These are phyloP conservation scores for Nowakowskiella sp. DNA, from an alignment of 192 early-diverging fungal species.

Conservation along the genomic window DNA sequence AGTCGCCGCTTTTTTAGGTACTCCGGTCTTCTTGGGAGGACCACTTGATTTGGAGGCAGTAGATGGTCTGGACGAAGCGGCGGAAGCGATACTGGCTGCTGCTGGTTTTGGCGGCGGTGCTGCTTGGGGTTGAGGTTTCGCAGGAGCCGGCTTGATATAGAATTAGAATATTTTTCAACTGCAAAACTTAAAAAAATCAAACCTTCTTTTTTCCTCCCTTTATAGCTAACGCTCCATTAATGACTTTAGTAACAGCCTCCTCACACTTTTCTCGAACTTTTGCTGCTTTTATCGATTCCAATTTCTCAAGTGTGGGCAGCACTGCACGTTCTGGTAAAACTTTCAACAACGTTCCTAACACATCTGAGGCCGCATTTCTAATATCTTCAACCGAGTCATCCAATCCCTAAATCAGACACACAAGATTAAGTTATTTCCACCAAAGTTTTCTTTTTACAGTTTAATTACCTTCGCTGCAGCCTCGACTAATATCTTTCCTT, in stretches of 20 bases:
- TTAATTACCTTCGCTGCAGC: constrained; percentile 53
- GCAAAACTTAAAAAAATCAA: not conserved
- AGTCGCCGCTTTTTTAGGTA: constrained; percentile 6
- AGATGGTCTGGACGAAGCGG: not conserved
- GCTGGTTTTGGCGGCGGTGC: not conserved
- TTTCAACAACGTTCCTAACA: constrained; percentile 84
- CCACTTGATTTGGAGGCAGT: constrained; percentile 26
- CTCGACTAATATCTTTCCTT: constrained; percentile 72
- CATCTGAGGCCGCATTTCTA: constrained; percentile 76
- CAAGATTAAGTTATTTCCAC: not conserved
- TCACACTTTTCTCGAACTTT: constrained; percentile 85
- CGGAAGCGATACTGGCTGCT: not conserved
- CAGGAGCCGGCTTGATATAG: not conserved
- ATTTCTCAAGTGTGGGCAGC: constrained; percentile 57
- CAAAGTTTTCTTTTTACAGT: not conserved
- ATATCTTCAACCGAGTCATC: constrained; percentile 81
- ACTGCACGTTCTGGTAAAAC: constrained; percentile 70
- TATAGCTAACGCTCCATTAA: not conserved
- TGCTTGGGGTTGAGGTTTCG: not conserved
- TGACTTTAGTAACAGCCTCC: constrained; percentile 60
- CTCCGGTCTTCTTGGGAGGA: constrained; percentile 9
- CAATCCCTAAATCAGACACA: constrained; percentile 30
- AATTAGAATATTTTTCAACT: not conserved
- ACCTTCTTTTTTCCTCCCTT: not conserved
- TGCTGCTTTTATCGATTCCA: constrained; percentile 80